These are phyloP conservation scores for Xylaria telfairii DNA, from an alignment of 495 filamentous ascomycete species.

Conservation along the genomic window DNA sequence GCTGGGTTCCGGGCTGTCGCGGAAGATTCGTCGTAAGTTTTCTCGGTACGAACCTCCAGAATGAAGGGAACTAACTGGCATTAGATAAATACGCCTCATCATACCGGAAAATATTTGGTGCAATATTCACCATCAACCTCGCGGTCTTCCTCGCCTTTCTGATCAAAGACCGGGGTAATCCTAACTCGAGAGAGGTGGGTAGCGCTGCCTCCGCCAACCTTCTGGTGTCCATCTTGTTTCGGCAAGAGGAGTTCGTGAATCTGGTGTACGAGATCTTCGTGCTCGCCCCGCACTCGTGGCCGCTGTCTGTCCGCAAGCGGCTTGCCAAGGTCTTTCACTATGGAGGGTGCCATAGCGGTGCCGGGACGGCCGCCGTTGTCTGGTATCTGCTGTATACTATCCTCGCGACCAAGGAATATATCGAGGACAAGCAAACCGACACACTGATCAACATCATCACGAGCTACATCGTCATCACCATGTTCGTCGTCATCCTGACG, in stretches of 20 bases:
- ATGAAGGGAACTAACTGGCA: slow-evolving; percentile 24
- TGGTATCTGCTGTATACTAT: slow-evolving; percentile 68
- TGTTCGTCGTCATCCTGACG: slow-evolving; percentile 49
- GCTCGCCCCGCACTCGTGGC: slow-evolving; percentile 60
- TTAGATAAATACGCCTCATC: slow-evolving; percentile 42
- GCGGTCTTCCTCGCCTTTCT: slow-evolving; percentile 36
- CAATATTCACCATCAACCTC: slow-evolving; percentile 37
- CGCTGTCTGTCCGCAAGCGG: slow-evolving; percentile 67
- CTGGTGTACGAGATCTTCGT: slow-evolving; percentile 67
- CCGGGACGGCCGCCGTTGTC: slow-evolving; percentile 67
- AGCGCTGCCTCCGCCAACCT: slow-evolving; percentile 57
- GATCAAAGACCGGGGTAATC: slow-evolving; percentile 29
- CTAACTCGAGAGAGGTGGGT: slow-evolving; percentile 38
- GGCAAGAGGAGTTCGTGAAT: slow-evolving; percentile 80
- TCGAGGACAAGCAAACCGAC: slow-evolving; percentile 35
- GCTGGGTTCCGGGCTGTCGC: slow-evolving; percentile 34
- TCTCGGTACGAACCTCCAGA: neutral
- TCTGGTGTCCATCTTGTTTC: slow-evolving; percentile 61
- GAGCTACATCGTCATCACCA: slow-evolving; percentile 49
- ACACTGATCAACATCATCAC: slow-evolving; percentile 46
- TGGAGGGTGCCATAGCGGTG: slow-evolving; percentile 78
- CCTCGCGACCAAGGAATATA: slow-evolving; percentile 56
- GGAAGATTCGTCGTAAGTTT: slow-evolving; percentile 36
- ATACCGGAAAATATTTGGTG: slow-evolving; percentile 39
- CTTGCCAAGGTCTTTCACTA: slow-evolving; percentile 78